These are phyloP conservation scores for Atkinsonella hypoxylon DNA, from an alignment of 2,329 filamentous ascomycete genomes.

Conservation along the genomic window DNA sequence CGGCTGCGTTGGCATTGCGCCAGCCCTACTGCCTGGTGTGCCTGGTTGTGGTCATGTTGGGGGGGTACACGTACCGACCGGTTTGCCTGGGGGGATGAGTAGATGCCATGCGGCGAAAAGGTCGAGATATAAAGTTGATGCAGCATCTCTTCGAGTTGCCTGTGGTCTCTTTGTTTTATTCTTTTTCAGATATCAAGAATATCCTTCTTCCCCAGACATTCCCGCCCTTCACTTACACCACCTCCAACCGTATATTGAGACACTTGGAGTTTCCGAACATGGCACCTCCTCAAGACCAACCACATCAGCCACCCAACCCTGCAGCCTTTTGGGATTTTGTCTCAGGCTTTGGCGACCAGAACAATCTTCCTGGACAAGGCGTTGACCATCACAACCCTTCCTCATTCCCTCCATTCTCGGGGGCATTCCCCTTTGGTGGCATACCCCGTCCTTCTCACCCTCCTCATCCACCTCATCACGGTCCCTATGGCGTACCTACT, in stretches of 20 bases:
- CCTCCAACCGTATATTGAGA: background rate
- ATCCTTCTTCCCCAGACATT: background rate
- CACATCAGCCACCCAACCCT: background rate
- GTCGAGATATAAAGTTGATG: background rate
- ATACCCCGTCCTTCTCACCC: slow-evolving; percentile 10
- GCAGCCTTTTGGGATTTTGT: slow-evolving; percentile 23
- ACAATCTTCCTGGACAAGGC: slow-evolving; percentile 20
- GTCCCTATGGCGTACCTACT: slow-evolving; percentile 1
- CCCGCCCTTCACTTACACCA: background rate
- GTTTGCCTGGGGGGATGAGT: background rate
- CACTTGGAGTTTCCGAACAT: slow-evolving; percentile 10
- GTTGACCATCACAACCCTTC: slow-evolving; percentile 23
- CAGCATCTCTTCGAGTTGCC: background rate
- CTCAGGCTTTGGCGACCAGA: slow-evolving; percentile 19
- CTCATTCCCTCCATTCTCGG: slow-evolving; percentile 13
- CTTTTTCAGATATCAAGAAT: background rate
- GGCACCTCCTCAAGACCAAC: slow-evolving; percentile 13
- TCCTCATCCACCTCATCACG: slow-evolving; percentile 8
- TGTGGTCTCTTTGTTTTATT: background rate
- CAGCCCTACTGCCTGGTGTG: background rate
- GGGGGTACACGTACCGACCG: background rate
- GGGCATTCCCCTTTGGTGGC: slow-evolving; percentile 23
- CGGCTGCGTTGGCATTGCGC: background rate
- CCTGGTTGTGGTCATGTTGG: background rate
- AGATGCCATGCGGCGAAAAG: background rate